Percentiles rank a stretch among this genome's conserved stretches.
Evolutionary conservation across 495 filamentous ascomycete genomes (phyloP).

Genomic region (Podospora fimiseda): DNA sequence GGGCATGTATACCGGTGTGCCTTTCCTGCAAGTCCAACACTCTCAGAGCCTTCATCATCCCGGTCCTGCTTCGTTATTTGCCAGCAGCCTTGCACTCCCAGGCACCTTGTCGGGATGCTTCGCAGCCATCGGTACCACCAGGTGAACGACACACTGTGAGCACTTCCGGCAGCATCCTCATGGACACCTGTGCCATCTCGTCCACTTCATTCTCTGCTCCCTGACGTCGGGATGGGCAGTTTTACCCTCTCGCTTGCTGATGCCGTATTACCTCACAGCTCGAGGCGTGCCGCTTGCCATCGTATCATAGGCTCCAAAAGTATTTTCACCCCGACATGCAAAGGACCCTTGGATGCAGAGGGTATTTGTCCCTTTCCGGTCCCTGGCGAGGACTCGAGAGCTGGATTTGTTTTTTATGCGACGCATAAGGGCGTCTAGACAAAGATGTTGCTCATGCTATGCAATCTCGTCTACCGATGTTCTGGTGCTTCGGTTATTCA

Average conservation of each 20-base stretch:
- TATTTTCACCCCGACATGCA: neutral
- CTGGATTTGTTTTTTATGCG: no score
- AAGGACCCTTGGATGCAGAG: no score
- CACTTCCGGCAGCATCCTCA: no score
- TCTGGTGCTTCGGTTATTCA: neutral
- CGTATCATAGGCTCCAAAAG: neutral
- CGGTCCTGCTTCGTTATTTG: neutral
- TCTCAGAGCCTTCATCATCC: neutral
- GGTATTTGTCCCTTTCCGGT: neutral
- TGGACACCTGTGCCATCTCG: no score
- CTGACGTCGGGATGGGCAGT: no score
- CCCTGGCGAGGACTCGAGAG: neutral
- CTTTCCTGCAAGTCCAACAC: neutral
- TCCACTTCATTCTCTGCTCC: no score
- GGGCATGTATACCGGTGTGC: neutral
- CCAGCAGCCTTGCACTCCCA: neutral
- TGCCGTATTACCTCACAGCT: neutral
- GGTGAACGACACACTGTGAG: no score
- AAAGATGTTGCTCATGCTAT: neutral
- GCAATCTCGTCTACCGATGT: neutral
- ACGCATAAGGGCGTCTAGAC: no score
- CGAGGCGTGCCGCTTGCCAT: neutral
- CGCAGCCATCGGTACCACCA: no score
- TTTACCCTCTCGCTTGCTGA: no score
- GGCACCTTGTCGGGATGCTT: no score